Evolutionary conservation across 305 asterid genomes (phyloP).

Genomic region (Stenogyne calaminthoides): DNA sequence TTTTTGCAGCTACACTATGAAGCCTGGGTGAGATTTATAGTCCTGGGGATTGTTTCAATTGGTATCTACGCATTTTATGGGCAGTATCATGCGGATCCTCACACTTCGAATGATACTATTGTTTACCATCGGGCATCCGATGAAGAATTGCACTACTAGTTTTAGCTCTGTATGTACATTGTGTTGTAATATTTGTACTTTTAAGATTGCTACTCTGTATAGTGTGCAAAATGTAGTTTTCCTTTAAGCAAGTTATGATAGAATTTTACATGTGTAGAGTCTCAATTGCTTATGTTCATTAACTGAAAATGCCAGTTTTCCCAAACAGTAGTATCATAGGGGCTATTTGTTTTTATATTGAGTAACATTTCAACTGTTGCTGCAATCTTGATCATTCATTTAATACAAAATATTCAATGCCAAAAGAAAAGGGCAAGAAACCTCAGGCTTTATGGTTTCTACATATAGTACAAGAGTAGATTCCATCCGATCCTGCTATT

Average conservation of each 20-base stretch:
- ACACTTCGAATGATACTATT: slow-evolving; percentile 55
- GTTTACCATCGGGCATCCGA: slow-evolving; percentile 75
- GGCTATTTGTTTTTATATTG: too few species aligned
- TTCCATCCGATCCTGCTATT: too few species aligned
- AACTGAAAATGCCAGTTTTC: too few species aligned
- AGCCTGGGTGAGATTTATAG: slow-evolving; percentile 91
- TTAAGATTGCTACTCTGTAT: not conserved
- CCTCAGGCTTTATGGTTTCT: too few species aligned
- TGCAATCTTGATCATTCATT: too few species aligned
- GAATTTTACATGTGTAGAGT: not conserved
- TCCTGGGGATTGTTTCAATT: slow-evolving; percentile 61
- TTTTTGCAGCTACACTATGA: slow-evolving; percentile 81
- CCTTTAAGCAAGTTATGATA: not conserved
- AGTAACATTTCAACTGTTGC: too few species aligned
- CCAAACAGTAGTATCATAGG: too few species aligned
- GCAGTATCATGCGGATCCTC: slow-evolving; percentile 86
- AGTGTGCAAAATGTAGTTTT: not conserved
- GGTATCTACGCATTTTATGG: slow-evolving; percentile 83
- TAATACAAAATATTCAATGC: too few species aligned
- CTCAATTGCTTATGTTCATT: not conserved
- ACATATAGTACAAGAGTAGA: too few species aligned
- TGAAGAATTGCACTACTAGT: slow-evolving; percentile 50
- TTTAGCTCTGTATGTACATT: slow-evolving; percentile 25
- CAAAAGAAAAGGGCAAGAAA: too few species aligned
- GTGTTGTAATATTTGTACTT: slow-evolving; percentile 34